These are phyloP conservation scores for Williopsis jadinii DNA, from an alignment of 1,139 yeast genomes.

Conservation along the genomic window DNA sequence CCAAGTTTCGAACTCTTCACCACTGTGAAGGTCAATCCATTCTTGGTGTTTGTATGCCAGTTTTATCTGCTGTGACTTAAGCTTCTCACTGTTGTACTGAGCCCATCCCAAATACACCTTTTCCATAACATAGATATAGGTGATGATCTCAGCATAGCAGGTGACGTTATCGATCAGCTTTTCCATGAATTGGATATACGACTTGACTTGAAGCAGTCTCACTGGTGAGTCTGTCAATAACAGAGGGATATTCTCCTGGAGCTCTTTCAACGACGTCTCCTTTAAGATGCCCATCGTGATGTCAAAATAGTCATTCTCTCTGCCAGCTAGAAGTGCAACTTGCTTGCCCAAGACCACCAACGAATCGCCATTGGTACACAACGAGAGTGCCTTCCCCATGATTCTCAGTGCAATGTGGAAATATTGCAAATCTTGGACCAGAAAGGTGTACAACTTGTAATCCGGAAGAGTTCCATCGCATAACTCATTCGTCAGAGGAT, in stretches of 20 bases:
- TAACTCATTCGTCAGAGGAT: slow-evolving; percentile 38
- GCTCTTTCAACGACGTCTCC: slow-evolving; percentile 17
- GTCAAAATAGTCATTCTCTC: slow-evolving; percentile 43
- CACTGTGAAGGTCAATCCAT: slow-evolving; percentile 47
- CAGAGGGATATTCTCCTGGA: background rate
- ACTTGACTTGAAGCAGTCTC: background rate
- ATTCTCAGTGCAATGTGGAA: slow-evolving; percentile 38
- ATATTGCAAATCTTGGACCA: slow-evolving; percentile 43
- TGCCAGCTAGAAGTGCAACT: slow-evolving; percentile 41
- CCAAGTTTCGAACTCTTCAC: slow-evolving; percentile 40
- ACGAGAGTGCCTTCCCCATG: slow-evolving; percentile 38
- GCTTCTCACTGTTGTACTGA: slow-evolving; percentile 20
- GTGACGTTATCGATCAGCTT: slow-evolving; percentile 25
- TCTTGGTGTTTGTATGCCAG: slow-evolving; percentile 40
- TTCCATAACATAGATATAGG: slow-evolving; percentile 42
- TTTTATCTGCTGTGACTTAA: slow-evolving; percentile 18
- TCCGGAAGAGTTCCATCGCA: slow-evolving; percentile 41
- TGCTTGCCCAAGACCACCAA: slow-evolving; percentile 39
- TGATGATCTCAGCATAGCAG: slow-evolving; percentile 39
- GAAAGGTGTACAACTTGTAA: slow-evolving; percentile 34
- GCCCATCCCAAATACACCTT: slow-evolving; percentile 49
- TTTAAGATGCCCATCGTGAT: background rate
- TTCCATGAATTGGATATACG: background rate
- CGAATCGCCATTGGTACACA: slow-evolving; percentile 34
- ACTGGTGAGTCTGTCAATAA: background rate